Conservation (phyloP, 2,329 filamentous ascomycete genomes). For the Hypocreales sp. region DNA sequence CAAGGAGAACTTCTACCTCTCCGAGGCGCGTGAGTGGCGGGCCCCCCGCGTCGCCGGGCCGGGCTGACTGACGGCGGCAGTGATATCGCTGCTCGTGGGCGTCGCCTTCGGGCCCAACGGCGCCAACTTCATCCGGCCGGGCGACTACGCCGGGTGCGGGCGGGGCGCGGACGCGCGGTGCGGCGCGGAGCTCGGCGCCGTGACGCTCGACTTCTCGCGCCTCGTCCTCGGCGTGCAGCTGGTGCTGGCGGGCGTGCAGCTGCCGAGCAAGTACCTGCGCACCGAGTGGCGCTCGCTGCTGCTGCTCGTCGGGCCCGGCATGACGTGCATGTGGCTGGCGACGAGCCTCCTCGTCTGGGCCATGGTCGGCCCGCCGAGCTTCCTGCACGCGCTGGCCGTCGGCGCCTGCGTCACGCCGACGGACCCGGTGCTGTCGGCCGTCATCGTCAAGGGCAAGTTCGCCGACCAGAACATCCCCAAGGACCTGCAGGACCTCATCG, state of each 20-base stretch:
- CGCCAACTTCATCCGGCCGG: constrained; percentile 58
- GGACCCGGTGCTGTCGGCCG: constrained; percentile 75
- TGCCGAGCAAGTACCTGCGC: constrained; percentile 68
- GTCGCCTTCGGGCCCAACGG: constrained; percentile 65
- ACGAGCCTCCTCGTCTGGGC: constrained; percentile 70
- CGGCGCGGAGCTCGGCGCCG: constrained; percentile 43
- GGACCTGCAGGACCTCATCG: constrained; percentile 64
- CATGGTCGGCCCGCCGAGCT: constrained; percentile 53
- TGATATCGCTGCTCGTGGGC: constrained; percentile 71
- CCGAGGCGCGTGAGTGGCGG: constrained; percentile 75
- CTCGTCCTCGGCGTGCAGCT: constrained; percentile 84
- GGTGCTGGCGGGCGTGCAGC: constrained; percentile 73
- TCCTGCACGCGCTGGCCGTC: constrained; percentile 66
- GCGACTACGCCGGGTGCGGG: constrained; percentile 49
- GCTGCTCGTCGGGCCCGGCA: constrained; percentile 66
- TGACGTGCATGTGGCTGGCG: constrained; percentile 74
- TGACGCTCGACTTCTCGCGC: constrained; percentile 73
- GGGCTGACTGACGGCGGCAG: too few species aligned
- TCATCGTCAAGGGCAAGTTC: constrained; percentile 87
- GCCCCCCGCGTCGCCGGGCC: too few species aligned
- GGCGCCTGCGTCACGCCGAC: constrained; percentile 86
- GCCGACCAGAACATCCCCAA: constrained; percentile 81
- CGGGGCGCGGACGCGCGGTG: constrained; percentile 12
- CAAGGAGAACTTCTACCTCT: constrained; percentile 84
- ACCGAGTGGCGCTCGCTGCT: constrained; percentile 64